These are phyloP conservation scores for Coffea eugenioides DNA, from an alignment of 257 asterid species.

Conservation along the genomic window DNA sequence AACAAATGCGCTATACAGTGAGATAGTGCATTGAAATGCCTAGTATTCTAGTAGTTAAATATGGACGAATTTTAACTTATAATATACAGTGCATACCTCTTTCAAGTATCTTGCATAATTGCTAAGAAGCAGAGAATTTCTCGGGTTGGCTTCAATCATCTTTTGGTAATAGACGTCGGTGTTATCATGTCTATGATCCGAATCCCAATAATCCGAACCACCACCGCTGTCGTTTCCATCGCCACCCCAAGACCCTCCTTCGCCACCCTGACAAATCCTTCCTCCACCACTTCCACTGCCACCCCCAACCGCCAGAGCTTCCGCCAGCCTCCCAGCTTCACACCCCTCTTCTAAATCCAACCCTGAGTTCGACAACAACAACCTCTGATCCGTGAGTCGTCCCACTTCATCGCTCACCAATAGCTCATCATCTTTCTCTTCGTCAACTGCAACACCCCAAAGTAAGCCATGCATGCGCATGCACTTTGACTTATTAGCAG, in stretches of 20 bases:
- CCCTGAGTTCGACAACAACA: conserved; percentile 9
- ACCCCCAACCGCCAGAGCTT: conserved; percentile 23
- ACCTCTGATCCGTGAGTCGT: background rate
- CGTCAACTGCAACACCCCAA: conserved; percentile 9
- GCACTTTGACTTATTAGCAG: conserved; percentile 5
- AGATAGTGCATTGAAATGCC: too few species aligned
- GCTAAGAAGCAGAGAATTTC: conserved; percentile 41
- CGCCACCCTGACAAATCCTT: conserved; percentile 15
- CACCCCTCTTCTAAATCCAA: conserved; percentile 9
- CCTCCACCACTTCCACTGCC: conserved; percentile 23
- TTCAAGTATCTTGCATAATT: conserved; percentile 58
- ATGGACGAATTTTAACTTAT: too few species aligned
- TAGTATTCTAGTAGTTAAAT: too few species aligned
- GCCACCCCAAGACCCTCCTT: conserved; percentile 29
- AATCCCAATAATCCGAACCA: conserved; percentile 28
- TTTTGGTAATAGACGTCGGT: conserved; percentile 39
- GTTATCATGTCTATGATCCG: conserved; percentile 16
- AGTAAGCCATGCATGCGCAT: conserved; percentile 28
- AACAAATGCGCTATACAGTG: too few species aligned
- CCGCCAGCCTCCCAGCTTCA: conserved; percentile 12
- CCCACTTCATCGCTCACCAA: conserved; percentile 7
- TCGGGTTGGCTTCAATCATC: conserved; percentile 49
- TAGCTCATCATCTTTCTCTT: conserved; percentile 9
- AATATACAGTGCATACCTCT: conserved; percentile 34
- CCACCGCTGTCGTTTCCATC: conserved; percentile 14